Conservation (phyloP, 2,329 filamentous ascomycete species). For the Helicocarpus griseus region DNA sequence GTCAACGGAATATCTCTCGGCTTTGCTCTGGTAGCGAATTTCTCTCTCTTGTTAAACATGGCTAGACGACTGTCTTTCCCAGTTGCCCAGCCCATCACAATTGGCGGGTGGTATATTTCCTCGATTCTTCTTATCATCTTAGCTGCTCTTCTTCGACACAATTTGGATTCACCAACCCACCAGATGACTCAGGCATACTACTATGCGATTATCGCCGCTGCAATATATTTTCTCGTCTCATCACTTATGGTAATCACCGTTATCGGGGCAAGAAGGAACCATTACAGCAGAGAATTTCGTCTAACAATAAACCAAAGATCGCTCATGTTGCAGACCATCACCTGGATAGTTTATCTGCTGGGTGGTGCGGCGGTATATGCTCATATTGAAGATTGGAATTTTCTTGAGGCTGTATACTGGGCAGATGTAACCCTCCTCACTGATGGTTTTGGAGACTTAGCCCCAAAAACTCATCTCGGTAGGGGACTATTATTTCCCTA, state of each 20-base stretch:
- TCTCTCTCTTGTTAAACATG: slow-evolving; percentile 51
- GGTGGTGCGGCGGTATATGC: slow-evolving; percentile 30
- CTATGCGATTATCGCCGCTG: slow-evolving; percentile 50
- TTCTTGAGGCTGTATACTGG: slow-evolving; percentile 27
- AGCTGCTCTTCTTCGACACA: slow-evolving; percentile 36
- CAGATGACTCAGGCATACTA: slow-evolving; percentile 50
- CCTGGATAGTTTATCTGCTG: slow-evolving; percentile 31
- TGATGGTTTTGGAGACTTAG: slow-evolving; percentile 26
- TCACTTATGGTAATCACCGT: slow-evolving; percentile 47
- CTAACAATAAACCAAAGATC: slow-evolving; percentile 49
- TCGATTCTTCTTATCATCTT: slow-evolving; percentile 46
- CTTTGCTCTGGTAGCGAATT: slow-evolving; percentile 46
- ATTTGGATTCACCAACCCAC: slow-evolving; percentile 31
- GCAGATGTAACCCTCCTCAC: slow-evolving; percentile 28
- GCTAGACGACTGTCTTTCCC: slow-evolving; percentile 44
- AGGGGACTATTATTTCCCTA: slow-evolving; percentile 26
- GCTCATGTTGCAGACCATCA: slow-evolving; percentile 36
- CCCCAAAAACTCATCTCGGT: slow-evolving; percentile 24
- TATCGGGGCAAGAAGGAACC: slow-evolving; percentile 43
- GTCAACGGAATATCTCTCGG: slow-evolving; percentile 48
- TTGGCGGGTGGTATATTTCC: slow-evolving; percentile 49
- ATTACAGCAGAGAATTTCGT: slow-evolving; percentile 48
- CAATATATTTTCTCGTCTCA: slow-evolving; percentile 47
- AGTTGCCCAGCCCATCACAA: slow-evolving; percentile 50
- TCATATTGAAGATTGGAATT: slow-evolving; percentile 26